phyloP scores from a whole-genome alignment of 129 eudicot species.

The Artemisia annua region DNA sequence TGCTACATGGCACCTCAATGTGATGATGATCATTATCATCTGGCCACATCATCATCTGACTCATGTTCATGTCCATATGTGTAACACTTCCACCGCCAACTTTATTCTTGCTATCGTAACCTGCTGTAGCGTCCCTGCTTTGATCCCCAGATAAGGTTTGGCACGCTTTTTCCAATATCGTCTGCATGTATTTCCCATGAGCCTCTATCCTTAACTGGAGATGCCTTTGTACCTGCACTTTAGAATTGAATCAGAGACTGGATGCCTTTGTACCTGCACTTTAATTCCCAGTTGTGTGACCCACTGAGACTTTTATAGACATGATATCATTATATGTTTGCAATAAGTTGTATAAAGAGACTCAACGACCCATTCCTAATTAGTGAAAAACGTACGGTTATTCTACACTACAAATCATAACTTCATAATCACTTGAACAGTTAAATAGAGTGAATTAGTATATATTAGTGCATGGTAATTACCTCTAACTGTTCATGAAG shows the following conservation, averaged over 20 bases:
- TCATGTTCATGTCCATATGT: conserved; percentile 33
- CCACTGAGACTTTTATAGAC: no score
- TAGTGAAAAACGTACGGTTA: no score
- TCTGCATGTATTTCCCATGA: conserved; percentile 98
- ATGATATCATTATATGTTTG: no score
- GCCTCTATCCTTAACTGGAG: conserved; percentile 94
- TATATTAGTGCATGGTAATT: background rate
- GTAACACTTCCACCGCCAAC: conserved; percentile 8
- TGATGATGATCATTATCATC: conserved; percentile 33
- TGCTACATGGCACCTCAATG: conserved; percentile 35
- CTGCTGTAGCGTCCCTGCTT: conserved; percentile 45
- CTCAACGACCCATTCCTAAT: no score
- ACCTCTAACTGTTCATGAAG: conserved; percentile 98
- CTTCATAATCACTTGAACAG: no score
- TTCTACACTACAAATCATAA: no score
- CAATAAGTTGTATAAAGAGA: no score
- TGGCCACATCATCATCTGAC: conserved; percentile 39
- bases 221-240: conserved; percentile 79
- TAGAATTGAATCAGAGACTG: no score
- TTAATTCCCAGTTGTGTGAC: no score
- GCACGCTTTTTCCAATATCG: conserved; percentile 92
- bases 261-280: no score
- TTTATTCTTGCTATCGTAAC: conserved; percentile 34
- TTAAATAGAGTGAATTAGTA: no score
- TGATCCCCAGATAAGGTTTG: conserved; percentile 91